These are phyloP conservation scores for Talinum fruticosum DNA, from an alignment of 148 eudicot species.

Conservation along the genomic window DNA sequence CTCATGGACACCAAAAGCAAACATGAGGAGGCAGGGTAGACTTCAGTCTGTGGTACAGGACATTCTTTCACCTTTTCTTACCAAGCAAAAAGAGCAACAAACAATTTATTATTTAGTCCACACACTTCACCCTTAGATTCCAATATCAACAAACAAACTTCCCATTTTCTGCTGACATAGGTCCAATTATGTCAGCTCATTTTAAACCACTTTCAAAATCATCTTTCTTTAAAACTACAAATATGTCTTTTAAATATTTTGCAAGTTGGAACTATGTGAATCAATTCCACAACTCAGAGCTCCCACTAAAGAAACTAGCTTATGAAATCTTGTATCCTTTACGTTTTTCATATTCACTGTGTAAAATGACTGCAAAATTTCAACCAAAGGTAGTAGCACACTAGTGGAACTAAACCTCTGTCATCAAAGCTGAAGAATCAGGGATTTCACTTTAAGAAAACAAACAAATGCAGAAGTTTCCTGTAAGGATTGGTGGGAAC, in stretches of 20 bases:
- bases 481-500: no score
- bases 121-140: background rate
- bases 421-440: background rate
- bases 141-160: background rate
- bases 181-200: background rate
- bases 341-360: background rate
- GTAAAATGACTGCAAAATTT: background rate
- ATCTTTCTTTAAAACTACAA: background rate
- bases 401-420: background rate
- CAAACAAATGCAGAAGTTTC: background rate
- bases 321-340: background rate
- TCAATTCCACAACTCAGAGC: background rate
- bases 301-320: background rate
- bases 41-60: background rate
- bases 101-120: background rate
- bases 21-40: background rate
- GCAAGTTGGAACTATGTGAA: background rate
- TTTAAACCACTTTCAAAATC: background rate
- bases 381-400: background rate
- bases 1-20: conserved; percentile 7
- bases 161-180: background rate
- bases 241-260: background rate
- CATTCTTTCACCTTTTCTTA: background rate
- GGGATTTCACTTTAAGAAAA: background rate
- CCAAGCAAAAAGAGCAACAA: background rate